Base-by-base conservation (phyloP, 495 filamentous ascomycete species). In the Aspergillus panamensis region DNA sequence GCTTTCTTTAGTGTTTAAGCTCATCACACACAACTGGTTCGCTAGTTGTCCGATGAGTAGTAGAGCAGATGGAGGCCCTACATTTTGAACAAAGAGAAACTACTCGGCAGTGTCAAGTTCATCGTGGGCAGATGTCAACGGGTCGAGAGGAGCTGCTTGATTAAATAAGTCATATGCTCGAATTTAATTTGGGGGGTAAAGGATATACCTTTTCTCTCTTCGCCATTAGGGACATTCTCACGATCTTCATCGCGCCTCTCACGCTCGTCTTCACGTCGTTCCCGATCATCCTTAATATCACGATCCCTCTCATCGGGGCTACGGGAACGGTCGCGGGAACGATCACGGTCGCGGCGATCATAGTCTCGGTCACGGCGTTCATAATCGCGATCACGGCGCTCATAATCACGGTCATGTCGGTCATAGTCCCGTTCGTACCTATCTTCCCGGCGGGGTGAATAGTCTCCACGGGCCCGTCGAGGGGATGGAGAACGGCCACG, bases 31-130 rank as follows among this genome's bases (percentile, higher is more conserved):
- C 9, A 20, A 45, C 42, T 16, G 51, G 13, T 39, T 51, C 55
- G 19, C 55, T 13, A n/a, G 37, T 43, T 33, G 37, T 12, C 48
- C 48, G 48, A 49, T 6, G 25, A 45, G 37, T 14, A 47, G 51
- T 25, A 31, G 19, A 19, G 51, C 32, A 19, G 42, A 12, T 37
- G 42, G 14, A 33, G 6, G 25, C 39, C 16, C 48, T 55, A 49
- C 21, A 49, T 51, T 47, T 53, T 51, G 20, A 48, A 53, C 55
- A 53, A 56, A 65, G 66, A 61, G 59, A 39, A 64, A 76, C 71
- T 88, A 96, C 83, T 97, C 94, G 70, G 92, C 94, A 71, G 92
- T 92, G 73, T 98, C 94, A 66, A 98, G 83, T 70, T 98, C 94
- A 75, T 98, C 95, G 70, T 96, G 92, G 63, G 86, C 87, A 52